These are phyloP conservation scores for Russula dissimulans DNA, from an alignment of 768 basidiomycete genomes.

Conservation along the genomic window DNA sequence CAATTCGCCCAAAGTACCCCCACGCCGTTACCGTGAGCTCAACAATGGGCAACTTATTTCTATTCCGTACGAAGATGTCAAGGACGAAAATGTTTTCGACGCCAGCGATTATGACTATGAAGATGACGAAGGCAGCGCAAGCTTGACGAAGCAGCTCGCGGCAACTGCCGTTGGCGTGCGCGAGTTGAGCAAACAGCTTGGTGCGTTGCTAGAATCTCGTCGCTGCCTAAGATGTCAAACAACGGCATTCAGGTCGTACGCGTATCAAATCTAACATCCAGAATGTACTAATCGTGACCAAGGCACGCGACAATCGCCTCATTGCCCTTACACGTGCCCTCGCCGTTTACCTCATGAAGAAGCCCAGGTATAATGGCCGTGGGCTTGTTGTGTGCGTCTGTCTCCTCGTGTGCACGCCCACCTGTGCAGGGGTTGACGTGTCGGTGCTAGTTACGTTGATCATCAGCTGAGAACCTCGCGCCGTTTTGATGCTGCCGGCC, in stretches of 20 bases:
- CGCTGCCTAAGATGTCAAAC: not conserved
- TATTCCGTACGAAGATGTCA: conserved; percentile 20
- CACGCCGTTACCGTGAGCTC: conserved; percentile 21
- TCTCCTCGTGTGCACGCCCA: conserved; percentile 14
- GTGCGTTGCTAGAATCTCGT: conserved; percentile 34
- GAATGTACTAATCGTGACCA: conserved; percentile 90
- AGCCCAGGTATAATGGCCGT: conserved; percentile 55
- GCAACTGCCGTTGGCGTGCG: conserved; percentile 96
- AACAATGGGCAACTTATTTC: conserved; percentile 19
- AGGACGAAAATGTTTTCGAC: conserved; percentile 22
- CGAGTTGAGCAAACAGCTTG: conserved; percentile 98
- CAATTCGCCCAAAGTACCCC: conserved; percentile 18
- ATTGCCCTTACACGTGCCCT: conserved; percentile 92
- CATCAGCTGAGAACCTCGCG: conserved; percentile 79
- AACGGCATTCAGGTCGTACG: conserved; percentile 59
- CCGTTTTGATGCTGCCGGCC: conserved; percentile 89
- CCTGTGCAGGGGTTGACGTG: conserved; percentile 7
- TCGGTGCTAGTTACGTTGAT: conserved; percentile 74
- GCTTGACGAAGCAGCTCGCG: conserved; percentile 84
- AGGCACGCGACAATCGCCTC: conserved; percentile 92
- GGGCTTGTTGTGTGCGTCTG: conserved; percentile 75
- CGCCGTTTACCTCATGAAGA: conserved; percentile 92
- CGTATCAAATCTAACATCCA: conserved; percentile 88
- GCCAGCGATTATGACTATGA: conserved; percentile 48
- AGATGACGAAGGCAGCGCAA: conserved; percentile 62